Conservation (phyloP, 768 basidiomycete species). For the Lepiota subincarnata region DNA sequence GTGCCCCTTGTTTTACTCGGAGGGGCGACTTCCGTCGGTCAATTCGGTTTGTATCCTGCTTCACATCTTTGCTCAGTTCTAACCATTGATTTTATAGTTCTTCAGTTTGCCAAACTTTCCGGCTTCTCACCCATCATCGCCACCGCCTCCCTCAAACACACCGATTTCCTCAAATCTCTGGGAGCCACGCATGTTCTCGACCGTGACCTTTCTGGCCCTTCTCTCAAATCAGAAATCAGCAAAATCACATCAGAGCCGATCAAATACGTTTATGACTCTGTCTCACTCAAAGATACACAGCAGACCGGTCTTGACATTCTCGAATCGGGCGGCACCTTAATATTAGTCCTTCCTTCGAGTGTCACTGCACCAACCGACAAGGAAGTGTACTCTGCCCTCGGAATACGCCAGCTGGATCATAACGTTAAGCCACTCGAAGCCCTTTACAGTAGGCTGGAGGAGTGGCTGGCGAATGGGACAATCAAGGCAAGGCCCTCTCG, state of each 20-base stretch:
- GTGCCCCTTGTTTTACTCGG: slow-evolving; percentile 35
- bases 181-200: slow-evolving; percentile 39
- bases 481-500: slow-evolving; percentile 16
- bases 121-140: slow-evolving; percentile 40
- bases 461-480: slow-evolving; percentile 15
- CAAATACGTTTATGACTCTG: slow-evolving; percentile 23
- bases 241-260: slow-evolving; percentile 23
- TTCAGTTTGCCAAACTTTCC: slow-evolving; percentile 34
- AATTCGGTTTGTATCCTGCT: slow-evolving; percentile 2
- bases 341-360: slow-evolving; percentile 28
- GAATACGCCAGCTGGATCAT: slow-evolving; percentile 7
- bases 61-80: no score
- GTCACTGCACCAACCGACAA: slow-evolving; percentile 19
- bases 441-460: slow-evolving; percentile 16
- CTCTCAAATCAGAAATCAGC: slow-evolving; percentile 19
- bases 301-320: slow-evolving; percentile 22
- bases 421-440: slow-evolving; percentile 15
- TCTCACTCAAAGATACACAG: slow-evolving; percentile 21
- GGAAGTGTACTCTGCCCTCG: slow-evolving; percentile 8
- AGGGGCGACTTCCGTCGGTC: slow-evolving; percentile 28
- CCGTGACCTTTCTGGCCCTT: slow-evolving; percentile 15
- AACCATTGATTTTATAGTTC: slow-evolving; percentile 16
- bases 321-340: slow-evolving; percentile 29
- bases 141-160: slow-evolving; percentile 29
- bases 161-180: slow-evolving; percentile 29